These are phyloP conservation scores for Coprinopsis cinerea DNA, from an alignment of 768 basidiomycete genomes.

Conservation along the genomic window DNA sequence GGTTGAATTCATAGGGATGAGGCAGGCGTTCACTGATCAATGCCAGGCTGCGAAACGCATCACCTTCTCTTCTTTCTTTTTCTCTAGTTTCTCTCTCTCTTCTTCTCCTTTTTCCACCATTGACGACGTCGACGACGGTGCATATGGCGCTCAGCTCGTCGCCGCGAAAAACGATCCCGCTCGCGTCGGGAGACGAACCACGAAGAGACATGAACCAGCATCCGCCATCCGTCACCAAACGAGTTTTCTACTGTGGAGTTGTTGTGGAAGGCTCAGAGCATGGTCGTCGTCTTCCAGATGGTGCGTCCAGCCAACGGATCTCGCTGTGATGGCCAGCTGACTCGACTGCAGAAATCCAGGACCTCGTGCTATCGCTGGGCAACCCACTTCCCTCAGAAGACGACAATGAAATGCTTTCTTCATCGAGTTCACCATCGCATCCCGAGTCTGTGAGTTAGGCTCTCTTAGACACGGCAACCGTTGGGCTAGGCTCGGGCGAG, in stretches of 20 bases:
- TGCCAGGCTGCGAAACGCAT: constrained; percentile 5
- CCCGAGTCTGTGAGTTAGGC: constrained; percentile 36
- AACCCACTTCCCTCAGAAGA: constrained; percentile 51
- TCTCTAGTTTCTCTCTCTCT: constrained; percentile 7
- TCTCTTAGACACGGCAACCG: background rate
- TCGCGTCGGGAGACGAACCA: constrained; percentile 62
- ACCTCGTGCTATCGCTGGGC: constrained; percentile 73
- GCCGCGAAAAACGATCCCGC: constrained; percentile 68
- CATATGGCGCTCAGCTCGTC: constrained; percentile 64
- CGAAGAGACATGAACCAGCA: constrained; percentile 36
- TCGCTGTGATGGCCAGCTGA: constrained; percentile 1
- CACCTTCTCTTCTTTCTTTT: constrained; percentile 1
- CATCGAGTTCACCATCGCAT: constrained; percentile 27
- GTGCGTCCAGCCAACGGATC: constrained; percentile 27
- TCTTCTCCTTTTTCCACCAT: constrained; percentile 5
- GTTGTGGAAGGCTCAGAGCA: constrained; percentile 81
- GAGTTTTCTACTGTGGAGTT: constrained; percentile 86
- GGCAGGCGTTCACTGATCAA: background rate
- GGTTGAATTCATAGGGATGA: background rate
- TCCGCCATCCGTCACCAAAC: constrained; percentile 50
- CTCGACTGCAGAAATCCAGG: constrained; percentile 57
- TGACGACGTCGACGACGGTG: constrained; percentile 1
- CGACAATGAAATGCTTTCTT: constrained; percentile 40
- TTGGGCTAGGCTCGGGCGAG: constrained; percentile 1
- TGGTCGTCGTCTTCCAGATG: constrained; percentile 62